Evolutionary conservation across 805 yeast species (phyloP).

Genomic region (Yarrowia deformans): DNA sequence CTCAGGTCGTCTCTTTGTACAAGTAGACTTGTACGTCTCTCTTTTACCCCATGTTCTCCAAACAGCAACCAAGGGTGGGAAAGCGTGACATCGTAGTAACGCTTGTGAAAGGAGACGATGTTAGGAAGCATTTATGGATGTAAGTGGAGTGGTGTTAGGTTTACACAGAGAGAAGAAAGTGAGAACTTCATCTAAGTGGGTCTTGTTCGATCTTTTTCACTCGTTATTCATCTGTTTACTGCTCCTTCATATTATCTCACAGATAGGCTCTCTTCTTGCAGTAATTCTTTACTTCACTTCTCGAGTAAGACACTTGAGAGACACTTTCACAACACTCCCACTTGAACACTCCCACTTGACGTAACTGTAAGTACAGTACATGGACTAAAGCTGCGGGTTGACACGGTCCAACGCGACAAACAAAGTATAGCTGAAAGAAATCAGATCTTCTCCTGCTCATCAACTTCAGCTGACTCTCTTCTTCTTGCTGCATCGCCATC

Average conservation of each 20-base stretch:
- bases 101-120: background rate
- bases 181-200: no score
- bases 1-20: background rate
- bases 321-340: background rate
- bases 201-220: no score
- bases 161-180: no score
- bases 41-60: background rate
- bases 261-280: background rate
- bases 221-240: no score
- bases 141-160: background rate
- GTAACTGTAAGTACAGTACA: constrained; percentile 3
- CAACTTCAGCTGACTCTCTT: no score
- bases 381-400: background rate
- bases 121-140: background rate
- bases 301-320: background rate
- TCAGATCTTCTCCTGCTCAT: no score
- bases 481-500: no score
- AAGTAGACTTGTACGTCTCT: no score
- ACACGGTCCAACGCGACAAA: no score
- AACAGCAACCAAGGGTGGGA: background rate
- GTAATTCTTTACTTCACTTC: background rate
- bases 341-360: background rate
- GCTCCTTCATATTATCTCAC: no score
- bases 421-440: no score
- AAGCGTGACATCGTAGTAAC: background rate